Base-by-base conservation (phyloP, 345 rosid species). In the Arabidopsis suecica region DNA sequence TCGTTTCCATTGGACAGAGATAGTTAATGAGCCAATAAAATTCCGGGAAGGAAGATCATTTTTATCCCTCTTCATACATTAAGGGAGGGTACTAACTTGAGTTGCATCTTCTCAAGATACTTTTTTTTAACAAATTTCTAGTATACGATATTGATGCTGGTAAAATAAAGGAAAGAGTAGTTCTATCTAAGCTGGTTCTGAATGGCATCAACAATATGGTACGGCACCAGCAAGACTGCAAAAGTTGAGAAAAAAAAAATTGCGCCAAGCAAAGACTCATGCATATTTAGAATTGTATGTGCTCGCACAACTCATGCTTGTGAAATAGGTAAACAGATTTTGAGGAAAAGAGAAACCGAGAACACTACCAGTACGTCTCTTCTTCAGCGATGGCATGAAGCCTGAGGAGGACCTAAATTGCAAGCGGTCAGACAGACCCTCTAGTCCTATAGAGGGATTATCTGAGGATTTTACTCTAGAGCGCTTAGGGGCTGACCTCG, bases 351-450 rank as follows among this genome's bases (percentile, higher is more conserved):
- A 74, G 64, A 59, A 76, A 61, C 57, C 66, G 62, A 71, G 64
- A 66, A 34, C 51, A 74, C 20, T 82, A 90, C 96, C 93, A 64
- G 89, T 80, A 63, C 87, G 90, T 25, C 77, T 87, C 84, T 81
- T 88, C 85, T 86, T 90, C 78, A 87, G 78, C 40, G 87, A 77
- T 64, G 91, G 84, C 80, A 84, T 61, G 82, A 83, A 82, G 62
- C 90, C 91, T 77, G 83, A 76, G 76, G 88, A 78, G 45, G 91
- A 82, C 72, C 85, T 90, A 49, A 89, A 87, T 25, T 83, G 87
- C 79, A 88, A 82, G 61, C 87, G 93, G 81, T 87, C 91, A 61
- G 82, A 80, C 47, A 82, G 76, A 38, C 73, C 85, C 71, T 84
- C 90, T 55, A 75, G 79, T 81, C 85, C 86, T 77, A 63, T 80